Evolutionary conservation across 306 rosid species (phyloP).

Genomic region (Canavalia gladiata): DNA sequence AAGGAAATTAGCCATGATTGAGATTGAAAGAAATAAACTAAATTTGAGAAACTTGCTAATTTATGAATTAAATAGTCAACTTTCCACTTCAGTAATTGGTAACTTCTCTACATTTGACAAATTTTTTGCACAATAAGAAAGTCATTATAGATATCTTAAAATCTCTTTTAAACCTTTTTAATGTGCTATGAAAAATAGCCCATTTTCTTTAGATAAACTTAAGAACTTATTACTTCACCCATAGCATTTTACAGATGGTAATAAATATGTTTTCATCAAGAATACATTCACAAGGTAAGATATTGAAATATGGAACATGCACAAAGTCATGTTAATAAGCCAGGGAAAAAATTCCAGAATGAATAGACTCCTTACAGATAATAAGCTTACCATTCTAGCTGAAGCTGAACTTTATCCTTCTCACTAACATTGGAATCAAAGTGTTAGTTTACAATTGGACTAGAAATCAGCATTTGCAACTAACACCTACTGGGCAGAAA

Average conservation of each 20-base stretch:
- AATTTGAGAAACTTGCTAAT: conserved; percentile 6
- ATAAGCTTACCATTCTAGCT: conserved; percentile 88
- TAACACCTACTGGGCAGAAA: conserved; percentile 36
- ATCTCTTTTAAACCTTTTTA: conserved; percentile 23
- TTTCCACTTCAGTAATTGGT: conserved; percentile 16
- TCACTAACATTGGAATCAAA: conserved; percentile 62
- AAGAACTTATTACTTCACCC: conserved; percentile 4
- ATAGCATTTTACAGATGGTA: neutral
- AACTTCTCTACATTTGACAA: conserved; percentile 30
- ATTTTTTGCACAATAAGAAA: conserved; percentile 15
- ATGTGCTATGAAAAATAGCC: conserved; percentile 16
- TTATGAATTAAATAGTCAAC: conserved; percentile 18
- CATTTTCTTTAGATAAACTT: conserved; percentile 21
- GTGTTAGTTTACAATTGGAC: conserved; percentile 44
- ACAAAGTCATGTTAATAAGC: conserved; percentile 11
- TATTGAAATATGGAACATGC: neutral
- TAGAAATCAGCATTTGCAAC: conserved; percentile 37
- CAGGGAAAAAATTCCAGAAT: conserved; percentile 30
- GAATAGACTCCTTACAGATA: conserved; percentile 40
- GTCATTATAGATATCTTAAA: conserved; percentile 24
- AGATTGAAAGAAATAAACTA: neutral
- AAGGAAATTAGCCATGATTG: conserved; percentile 9
- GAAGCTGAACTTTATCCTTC: conserved; percentile 91
- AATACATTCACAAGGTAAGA: neutral
- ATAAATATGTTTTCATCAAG: conserved; percentile 8